phyloP scores from a whole-genome alignment of 2,329 filamentous ascomycete genomes.

The Sporothrix globosa region DNA sequence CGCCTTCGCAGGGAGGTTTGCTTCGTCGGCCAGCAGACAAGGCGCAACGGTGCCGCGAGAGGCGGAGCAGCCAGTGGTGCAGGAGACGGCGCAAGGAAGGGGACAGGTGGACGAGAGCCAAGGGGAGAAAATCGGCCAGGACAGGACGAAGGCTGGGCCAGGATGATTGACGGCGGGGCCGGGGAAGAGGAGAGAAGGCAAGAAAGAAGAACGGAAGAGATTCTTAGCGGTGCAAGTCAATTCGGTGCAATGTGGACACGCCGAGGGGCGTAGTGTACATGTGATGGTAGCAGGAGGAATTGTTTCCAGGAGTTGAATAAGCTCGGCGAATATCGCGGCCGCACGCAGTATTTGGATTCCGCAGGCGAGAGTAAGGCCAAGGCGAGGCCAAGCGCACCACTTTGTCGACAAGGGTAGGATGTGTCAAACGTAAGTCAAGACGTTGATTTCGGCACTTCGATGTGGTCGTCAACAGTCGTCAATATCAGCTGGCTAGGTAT shows the following conservation, averaged over 20 bases:
- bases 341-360: slow-evolving; percentile 16
- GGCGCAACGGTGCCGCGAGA: slow-evolving; percentile 13
- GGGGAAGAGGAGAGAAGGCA: slow-evolving; percentile 17
- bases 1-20: slow-evolving; percentile 25
- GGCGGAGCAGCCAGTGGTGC: slow-evolving; percentile 1
- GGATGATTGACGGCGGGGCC: neutral
- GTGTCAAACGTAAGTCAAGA: neutral
- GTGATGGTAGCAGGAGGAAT: slow-evolving; percentile 16
- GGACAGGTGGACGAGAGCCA: neutral
- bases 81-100: neutral
- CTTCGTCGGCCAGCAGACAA: neutral
- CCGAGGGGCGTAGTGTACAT: neutral
- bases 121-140: neutral
- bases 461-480: neutral
- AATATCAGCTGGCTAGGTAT: slow-evolving; percentile 4
- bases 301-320: slow-evolving; percentile 12
- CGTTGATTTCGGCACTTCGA: neutral
- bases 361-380: neutral
- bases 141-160: neutral
- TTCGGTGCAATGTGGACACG: slow-evolving; percentile 4
- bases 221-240: slow-evolving; percentile 12
- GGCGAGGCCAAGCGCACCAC: neutral
- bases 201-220: slow-evolving; percentile 27
- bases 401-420: neutral
- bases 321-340: slow-evolving; percentile 21